These are phyloP conservation scores for Spirogloea muscicola DNA, from an alignment of 139 green algal species.

Conservation along the genomic window DNA sequence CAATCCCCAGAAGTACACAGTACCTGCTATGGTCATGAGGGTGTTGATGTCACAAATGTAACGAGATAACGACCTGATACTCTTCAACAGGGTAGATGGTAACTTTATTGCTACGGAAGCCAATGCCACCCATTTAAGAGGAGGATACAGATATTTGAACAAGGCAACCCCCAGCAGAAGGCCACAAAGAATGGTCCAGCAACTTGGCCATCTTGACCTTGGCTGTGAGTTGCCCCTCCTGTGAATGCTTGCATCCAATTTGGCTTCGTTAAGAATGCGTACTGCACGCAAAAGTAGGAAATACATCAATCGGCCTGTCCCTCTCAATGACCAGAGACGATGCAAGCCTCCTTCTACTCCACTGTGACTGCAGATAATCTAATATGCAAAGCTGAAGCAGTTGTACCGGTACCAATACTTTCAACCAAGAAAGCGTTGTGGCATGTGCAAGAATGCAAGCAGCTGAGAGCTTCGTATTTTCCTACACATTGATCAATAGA, in stretches of 20 bases:
- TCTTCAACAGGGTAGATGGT: constrained; percentile 51
- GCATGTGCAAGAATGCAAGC: background rate
- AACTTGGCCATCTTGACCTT: constrained; percentile 31
- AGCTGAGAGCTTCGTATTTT: too few species aligned
- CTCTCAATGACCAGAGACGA: background rate
- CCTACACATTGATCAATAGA: background rate
- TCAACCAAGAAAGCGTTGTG: background rate
- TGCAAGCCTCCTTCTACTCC: background rate
- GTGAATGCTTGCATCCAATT: constrained; percentile 59
- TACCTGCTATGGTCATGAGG: constrained; percentile 52
- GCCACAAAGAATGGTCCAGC: constrained; percentile 42
- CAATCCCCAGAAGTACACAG: background rate
- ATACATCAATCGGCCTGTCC: background rate
- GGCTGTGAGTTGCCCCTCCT: background rate
- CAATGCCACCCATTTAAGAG: constrained; percentile 59
- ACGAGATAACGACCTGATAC: constrained; percentile 41
- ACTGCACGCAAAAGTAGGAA: constrained; percentile 20
- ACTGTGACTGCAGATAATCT: background rate
- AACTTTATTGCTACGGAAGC: constrained; percentile 50
- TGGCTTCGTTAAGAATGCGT: constrained; percentile 62
- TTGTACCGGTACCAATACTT: background rate
- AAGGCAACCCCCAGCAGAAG: constrained; percentile 57
- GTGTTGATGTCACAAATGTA: constrained; percentile 63
- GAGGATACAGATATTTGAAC: constrained; percentile 51
- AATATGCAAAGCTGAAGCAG: background rate